Conservation (phyloP, 495 filamentous ascomycete genomes). For the Lepraria neglecta region DNA sequence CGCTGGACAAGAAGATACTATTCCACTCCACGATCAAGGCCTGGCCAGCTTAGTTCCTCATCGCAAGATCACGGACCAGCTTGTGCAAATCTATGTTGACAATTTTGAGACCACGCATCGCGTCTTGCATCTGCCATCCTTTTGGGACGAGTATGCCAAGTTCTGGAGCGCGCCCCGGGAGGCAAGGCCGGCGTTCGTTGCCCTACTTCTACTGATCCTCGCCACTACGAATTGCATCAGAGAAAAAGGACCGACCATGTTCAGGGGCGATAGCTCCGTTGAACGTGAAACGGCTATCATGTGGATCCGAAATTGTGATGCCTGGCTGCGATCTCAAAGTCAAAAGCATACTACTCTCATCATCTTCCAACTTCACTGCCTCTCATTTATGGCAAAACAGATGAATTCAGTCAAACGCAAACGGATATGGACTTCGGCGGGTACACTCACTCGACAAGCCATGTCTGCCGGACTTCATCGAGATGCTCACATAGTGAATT, state of each 20-base stretch:
- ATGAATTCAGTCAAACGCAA: constrained; percentile 46
- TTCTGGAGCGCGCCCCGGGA: constrained; percentile 42
- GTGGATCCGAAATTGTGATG: constrained; percentile 36
- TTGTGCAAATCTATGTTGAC: constrained; percentile 49
- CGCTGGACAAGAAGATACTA: constrained; percentile 24
- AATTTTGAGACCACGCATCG: constrained; percentile 53
- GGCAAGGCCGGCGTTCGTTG: constrained; percentile 29
- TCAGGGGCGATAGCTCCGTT: constrained; percentile 37
- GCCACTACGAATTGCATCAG: constrained; percentile 32
- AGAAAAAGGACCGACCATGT: constrained; percentile 37
- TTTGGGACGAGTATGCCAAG: constrained; percentile 46
- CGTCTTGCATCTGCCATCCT: constrained; percentile 53
- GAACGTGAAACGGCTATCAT: constrained; percentile 34
- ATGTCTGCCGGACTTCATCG: constrained; percentile 52
- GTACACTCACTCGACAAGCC: constrained; percentile 42
- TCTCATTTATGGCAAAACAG: constrained; percentile 44
- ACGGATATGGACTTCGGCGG: constrained; percentile 46
- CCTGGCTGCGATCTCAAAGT: constrained; percentile 36
- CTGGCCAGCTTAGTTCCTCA: constrained; percentile 38
- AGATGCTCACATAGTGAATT: constrained; percentile 32
- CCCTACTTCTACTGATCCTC: constrained; percentile 36
- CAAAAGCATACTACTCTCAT: constrained; percentile 40
- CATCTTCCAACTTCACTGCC: constrained; percentile 47
- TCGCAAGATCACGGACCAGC: constrained; percentile 44
- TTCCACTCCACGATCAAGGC: constrained; percentile 22